Conservation (phyloP, 139 green algal genomes). For the Asterochloris sp. region DNA sequence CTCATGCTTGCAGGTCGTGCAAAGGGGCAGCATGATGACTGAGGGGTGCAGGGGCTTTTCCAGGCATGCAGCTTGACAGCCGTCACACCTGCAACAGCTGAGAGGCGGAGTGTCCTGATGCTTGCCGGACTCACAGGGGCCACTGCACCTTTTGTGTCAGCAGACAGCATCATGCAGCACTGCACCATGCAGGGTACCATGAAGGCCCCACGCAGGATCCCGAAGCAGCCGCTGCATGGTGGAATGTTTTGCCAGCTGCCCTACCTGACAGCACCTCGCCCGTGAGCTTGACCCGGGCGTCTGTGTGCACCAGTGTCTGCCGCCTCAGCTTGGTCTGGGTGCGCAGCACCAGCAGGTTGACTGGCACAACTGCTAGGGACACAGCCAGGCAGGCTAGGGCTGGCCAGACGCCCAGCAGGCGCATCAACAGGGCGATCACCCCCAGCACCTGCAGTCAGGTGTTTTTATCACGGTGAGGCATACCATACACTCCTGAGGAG, state of each 20-base stretch:
- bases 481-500: no score
- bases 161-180: no score
- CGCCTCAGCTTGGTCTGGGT: constrained; percentile 47
- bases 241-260: background rate
- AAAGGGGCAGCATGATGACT: no score
- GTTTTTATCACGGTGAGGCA: no score
- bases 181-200: background rate
- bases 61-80: no score
- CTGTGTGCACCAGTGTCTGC: constrained; percentile 58
- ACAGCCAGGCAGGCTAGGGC: constrained; percentile 67
- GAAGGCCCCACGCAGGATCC: background rate
- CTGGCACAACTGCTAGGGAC: constrained; percentile 73
- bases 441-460: constrained; percentile 55
- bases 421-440: constrained; percentile 71
- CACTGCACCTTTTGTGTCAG: no score
- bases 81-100: no score
- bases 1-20: background rate
- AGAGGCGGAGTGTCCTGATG: background rate
- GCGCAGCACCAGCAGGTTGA: constrained; percentile 58
- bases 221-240: background rate
- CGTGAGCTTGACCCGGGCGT: constrained; percentile 75
- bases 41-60: no score
- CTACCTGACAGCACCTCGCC: constrained; percentile 51
- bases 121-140: background rate
- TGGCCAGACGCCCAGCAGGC: constrained; percentile 61